Percentiles rank a stretch among this genome's conserved stretches.
Evolutionary conservation across 345 rosid genomes (phyloP).

Genomic region (Citrus inodora): DNA sequence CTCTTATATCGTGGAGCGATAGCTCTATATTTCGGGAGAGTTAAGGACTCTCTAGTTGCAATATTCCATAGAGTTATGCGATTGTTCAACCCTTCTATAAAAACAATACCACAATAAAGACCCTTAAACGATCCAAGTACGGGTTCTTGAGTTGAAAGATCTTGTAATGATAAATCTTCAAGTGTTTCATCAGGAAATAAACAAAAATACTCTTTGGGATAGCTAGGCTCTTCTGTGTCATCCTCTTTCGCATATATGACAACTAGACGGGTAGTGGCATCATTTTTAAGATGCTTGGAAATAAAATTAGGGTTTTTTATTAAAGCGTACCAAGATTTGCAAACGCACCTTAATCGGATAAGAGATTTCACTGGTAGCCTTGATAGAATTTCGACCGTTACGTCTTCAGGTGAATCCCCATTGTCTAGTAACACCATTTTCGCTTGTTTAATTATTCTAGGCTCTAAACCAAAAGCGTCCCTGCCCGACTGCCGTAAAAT

Average conservation of each 20-base stretch:
- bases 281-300: neutral
- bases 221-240: neutral
- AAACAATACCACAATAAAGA: neutral
- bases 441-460: neutral
- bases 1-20: neutral
- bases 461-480: neutral
- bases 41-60: neutral
- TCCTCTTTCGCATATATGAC: neutral
- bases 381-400: no score
- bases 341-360: neutral
- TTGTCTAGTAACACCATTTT: neutral
- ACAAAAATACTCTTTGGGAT: neutral
- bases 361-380: neutral
- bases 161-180: neutral
- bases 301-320: no score
- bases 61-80: neutral
- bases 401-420: no score
- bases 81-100: neutral
- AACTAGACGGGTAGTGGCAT: neutral
- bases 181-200: neutral
- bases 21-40: neutral
- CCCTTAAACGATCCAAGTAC: no score
- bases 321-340: neutral
- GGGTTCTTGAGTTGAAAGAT: neutral
- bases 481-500: no score